Evolutionary conservation across 1,284 basidiomycete genomes (phyloP).

Genomic region (Ustilago nuda): DNA sequence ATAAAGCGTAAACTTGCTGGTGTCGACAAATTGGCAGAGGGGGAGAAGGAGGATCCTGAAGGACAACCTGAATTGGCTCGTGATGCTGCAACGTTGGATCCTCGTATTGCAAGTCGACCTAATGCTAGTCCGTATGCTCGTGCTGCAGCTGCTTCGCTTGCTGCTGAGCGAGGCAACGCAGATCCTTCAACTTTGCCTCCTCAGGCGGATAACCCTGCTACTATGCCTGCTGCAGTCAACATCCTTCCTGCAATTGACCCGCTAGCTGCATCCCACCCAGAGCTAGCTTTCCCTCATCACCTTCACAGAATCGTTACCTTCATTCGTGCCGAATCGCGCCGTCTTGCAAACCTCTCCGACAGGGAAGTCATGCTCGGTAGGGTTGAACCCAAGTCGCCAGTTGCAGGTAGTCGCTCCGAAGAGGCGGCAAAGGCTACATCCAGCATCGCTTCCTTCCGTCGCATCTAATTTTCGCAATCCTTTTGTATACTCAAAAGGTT

Average conservation of each 20-base stretch:
- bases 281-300: slow-evolving; percentile 71
- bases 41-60: slow-evolving; percentile 59
- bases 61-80: slow-evolving; percentile 72
- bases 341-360: slow-evolving; percentile 81
- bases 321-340: slow-evolving; percentile 79
- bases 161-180: slow-evolving; percentile 27
- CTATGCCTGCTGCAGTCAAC: slow-evolving; percentile 20
- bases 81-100: slow-evolving; percentile 53
- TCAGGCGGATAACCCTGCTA: slow-evolving; percentile 23
- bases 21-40: slow-evolving; percentile 51
- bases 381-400: slow-evolving; percentile 10
- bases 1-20: slow-evolving; percentile 67
- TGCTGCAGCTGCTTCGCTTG: slow-evolving; percentile 34
- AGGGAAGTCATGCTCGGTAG: slow-evolving; percentile 74
- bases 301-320: slow-evolving; percentile 83
- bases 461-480: slow-evolving; percentile 17
- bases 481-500: not conserved
- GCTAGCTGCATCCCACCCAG: slow-evolving; percentile 69
- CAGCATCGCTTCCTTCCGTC: slow-evolving; percentile 49
- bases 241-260: slow-evolving; percentile 42
- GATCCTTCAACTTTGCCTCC: slow-evolving; percentile 23
- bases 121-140: slow-evolving; percentile 43
- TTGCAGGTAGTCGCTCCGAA: slow-evolving; percentile 21
- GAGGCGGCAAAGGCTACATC: slow-evolving; percentile 24
- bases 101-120: slow-evolving; percentile 22